Conservation (phyloP, 2,329 filamentous ascomycete genomes). For the Penicillium sp. region DNA sequence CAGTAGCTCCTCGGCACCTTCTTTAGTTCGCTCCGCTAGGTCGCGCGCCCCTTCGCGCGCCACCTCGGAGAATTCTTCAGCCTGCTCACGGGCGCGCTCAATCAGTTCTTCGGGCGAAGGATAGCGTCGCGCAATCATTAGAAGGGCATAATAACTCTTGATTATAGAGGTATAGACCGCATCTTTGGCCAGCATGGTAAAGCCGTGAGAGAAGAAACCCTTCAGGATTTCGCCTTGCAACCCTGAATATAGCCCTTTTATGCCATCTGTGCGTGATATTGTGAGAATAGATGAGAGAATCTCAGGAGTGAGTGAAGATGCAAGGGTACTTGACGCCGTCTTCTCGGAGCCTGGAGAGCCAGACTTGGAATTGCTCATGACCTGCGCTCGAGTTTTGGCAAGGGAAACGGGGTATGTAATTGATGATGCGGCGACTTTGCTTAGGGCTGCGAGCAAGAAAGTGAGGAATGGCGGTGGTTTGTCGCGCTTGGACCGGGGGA, state of each 20-base stretch:
- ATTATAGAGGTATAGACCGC: conserved; percentile 71
- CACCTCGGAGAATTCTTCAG: conserved; percentile 44
- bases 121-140: conserved; percentile 50
- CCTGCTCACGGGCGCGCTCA: conserved; percentile 40
- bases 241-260: conserved; percentile 71
- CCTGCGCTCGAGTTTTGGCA: conserved; percentile 77
- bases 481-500: conserved; percentile 55
- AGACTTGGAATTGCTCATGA: conserved; percentile 34
- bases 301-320: conserved; percentile 42
- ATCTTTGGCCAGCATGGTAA: conserved; percentile 86
- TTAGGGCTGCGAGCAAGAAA: conserved; percentile 71
- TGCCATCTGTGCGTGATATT: conserved; percentile 64
- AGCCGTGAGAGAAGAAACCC: conserved; percentile 80
- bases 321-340: conserved; percentile 9
- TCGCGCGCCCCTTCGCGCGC: conserved; percentile 42
- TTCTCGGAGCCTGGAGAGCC: conserved; percentile 28
- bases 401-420: conserved; percentile 84
- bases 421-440: conserved; percentile 74
- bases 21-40: conserved; percentile 32
- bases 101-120: conserved; percentile 46
- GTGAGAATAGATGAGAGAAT: conserved; percentile 65
- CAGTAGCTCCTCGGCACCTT: conserved; percentile 27
- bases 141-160: conserved; percentile 67
- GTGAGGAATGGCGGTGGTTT: conserved; percentile 57
- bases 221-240: conserved; percentile 75